Conservation (phyloP, 768 basidiomycete species). For the Rhizopogon vulgaris region DNA sequence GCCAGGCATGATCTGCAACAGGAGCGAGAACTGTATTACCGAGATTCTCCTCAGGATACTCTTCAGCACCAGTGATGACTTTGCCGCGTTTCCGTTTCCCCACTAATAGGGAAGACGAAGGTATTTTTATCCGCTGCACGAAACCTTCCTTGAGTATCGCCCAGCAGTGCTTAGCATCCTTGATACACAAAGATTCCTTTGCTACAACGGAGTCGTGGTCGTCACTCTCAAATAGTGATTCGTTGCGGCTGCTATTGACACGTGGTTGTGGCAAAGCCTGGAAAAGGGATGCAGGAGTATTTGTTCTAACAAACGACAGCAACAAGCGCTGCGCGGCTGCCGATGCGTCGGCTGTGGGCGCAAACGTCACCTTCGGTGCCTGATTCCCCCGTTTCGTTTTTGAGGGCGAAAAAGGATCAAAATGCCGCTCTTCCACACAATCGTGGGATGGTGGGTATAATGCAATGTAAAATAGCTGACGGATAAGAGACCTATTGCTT, state of each 20-base stretch:
- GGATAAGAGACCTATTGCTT: slow-evolving; percentile 47
- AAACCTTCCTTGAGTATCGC: slow-evolving; percentile 51
- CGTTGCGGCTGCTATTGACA: slow-evolving; percentile 10
- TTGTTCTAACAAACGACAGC: slow-evolving; percentile 50
- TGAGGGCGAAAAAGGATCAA: slow-evolving; percentile 24
- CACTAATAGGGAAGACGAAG: slow-evolving; percentile 8
- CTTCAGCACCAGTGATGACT: slow-evolving; percentile 18
- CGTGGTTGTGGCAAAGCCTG: slow-evolving; percentile 50
- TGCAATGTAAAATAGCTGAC: slow-evolving; percentile 66
- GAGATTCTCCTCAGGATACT: slow-evolving; percentile 16
- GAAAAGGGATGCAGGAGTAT: slow-evolving; percentile 46
- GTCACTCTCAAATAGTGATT: slow-evolving; percentile 9
- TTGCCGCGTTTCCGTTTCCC: slow-evolving; percentile 28
- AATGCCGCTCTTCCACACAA: slow-evolving; percentile 14
- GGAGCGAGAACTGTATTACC: slow-evolving; percentile 16
- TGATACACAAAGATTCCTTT: slow-evolving; percentile 47
- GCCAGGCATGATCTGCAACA: slow-evolving; percentile 64
- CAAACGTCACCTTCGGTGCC: slow-evolving; percentile 33
- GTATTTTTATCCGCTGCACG: slow-evolving; percentile 29
- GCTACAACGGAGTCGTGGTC: slow-evolving; percentile 54
- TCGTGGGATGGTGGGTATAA: slow-evolving; percentile 39
- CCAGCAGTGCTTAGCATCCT: slow-evolving; percentile 54
- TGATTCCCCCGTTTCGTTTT: slow-evolving; percentile 41
- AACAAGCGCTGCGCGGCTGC: slow-evolving; percentile 48
- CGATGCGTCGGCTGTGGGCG: slow-evolving; percentile 40